Conservation (phyloP, 1,284 basidiomycete genomes). For the Mycosarcoma mackinlayi region DNA sequence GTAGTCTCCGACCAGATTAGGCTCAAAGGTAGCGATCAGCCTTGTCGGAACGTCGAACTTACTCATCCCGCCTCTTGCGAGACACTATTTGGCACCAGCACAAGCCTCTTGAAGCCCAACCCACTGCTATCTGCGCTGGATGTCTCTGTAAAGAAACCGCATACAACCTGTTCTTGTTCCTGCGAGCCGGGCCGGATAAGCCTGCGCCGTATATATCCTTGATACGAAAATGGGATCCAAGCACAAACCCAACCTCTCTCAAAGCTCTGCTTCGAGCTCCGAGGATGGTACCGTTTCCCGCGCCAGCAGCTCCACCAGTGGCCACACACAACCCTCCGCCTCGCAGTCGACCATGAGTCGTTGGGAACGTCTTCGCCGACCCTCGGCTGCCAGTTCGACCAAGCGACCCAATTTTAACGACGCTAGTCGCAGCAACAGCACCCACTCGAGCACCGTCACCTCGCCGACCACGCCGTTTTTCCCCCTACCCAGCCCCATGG, state of each 20-base stretch:
- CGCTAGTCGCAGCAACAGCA: conserved; percentile 29
- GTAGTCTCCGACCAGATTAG: no score
- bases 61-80: no score
- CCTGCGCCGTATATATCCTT: not conserved
- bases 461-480: conserved; percentile 30
- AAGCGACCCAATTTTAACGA: conserved; percentile 43
- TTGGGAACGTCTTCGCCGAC: conserved; percentile 46
- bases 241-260: conserved; percentile 37
- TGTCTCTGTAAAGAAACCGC: conserved; percentile 10
- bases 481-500: conserved; percentile 22
- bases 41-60: no score
- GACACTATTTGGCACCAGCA: no score
- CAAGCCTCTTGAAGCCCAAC: no score
- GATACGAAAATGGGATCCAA: conserved; percentile 35
- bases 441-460: conserved; percentile 24
- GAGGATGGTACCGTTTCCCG: conserved; percentile 31
- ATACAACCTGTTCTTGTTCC: conserved; percentile 14
- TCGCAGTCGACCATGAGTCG: conserved; percentile 28
- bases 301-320: conserved; percentile 25
- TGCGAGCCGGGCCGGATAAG: conserved; percentile 7
- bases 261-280: conserved; percentile 41
- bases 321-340: conserved; percentile 7
- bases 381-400: conserved; percentile 38
- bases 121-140: no score
- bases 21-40: no score